Evolutionary conservation across 2,329 filamentous ascomycete genomes (phyloP), one percentile per base, ranked within the genome.

Genomic region (Elsinoe perseae): DNA sequence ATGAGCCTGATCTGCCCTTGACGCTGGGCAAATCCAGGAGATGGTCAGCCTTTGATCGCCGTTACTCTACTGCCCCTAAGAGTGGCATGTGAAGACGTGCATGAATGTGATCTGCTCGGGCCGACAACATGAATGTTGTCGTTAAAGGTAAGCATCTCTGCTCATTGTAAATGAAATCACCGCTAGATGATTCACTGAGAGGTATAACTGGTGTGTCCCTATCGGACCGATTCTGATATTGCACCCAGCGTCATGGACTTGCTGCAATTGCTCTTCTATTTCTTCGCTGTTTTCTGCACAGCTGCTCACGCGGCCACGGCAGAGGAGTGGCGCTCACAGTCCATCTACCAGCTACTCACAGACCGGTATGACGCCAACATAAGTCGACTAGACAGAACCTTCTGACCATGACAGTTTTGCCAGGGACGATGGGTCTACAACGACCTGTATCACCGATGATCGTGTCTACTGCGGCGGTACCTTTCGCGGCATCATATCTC

Each of bases 381-480:
- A 14, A 20, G 14, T 56, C 20, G 40, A 18, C 8, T 27, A 1
- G 25, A 43, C 46, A 42, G 27, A 3, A 25, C 14, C 32, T 12
- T 36, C 52, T 55, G 7, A 50, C 2, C 7, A 43, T n/a, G 32
- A 9, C 46, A 69, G 67, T 16, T 74, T 71, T 59, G 71, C 71
- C 7, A 67, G 66, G 4, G 62, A 67, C 2, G 70, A 74, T 64
- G 67, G 68, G 55, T 71, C 68, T 50, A 71, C 67, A 2, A 68
- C 70, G 5, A 50, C 64, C 9, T 74, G 72, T 58, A 64, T 71
- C 53, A 68, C 68, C 8, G 59, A 50, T 2, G 58, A 64, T n/a
- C 57, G 64, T 2, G 56, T 66, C 23, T 84, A 83, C 67, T 85
- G 83, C 61, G 81, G 81, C 38, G 83, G 83, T 14, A 81, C 78